These are phyloP conservation scores for Globisporangium camurandrum DNA, from an alignment of 352 stramenopile species.

Conservation along the genomic window DNA sequence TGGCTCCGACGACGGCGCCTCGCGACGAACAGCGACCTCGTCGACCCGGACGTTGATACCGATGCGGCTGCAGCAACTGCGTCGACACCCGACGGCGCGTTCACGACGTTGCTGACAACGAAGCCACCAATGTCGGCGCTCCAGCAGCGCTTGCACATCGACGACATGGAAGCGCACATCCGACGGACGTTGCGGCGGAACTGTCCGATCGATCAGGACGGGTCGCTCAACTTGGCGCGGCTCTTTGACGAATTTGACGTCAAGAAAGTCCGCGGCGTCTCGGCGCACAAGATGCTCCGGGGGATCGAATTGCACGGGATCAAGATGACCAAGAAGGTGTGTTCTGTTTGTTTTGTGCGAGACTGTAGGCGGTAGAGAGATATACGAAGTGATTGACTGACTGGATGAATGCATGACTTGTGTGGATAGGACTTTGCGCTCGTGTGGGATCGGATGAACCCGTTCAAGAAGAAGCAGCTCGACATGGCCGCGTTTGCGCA, in stretches of 20 bases:
- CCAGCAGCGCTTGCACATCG: conserved; percentile 48
- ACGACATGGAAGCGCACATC: conserved; percentile 64
- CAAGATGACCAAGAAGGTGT: conserved; percentile 70
- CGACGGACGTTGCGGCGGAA: conserved; percentile 57
- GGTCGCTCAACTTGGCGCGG: conserved; percentile 58
- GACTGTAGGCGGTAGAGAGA: neutral
- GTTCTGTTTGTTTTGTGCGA: neutral
- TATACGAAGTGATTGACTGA: too few species aligned
- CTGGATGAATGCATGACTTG: too few species aligned
- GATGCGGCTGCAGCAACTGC: conserved; percentile 3
- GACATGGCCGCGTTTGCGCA: conserved; percentile 41
- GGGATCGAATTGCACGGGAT: conserved; percentile 66
- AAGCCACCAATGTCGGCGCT: too few species aligned
- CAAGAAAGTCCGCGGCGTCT: conserved; percentile 50
- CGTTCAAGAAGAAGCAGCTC: conserved; percentile 43
- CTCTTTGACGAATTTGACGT: conserved; percentile 73
- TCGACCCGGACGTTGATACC: conserved; percentile 31
- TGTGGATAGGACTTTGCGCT: conserved; percentile 57
- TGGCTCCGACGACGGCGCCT: conserved; percentile 44
- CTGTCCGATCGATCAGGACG: conserved; percentile 72
- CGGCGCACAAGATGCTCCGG: conserved; percentile 31
- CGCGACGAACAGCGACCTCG: conserved; percentile 35
- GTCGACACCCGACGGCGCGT: conserved; percentile 33
- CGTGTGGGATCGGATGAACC: conserved; percentile 71
- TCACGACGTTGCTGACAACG: conserved; percentile 30